A percentile compares a stretch with the other conserved stretches of the same genome.
Evolutionary conservation across 1,139 yeast genomes (phyloP).

Genomic region (Blastobotrys proliferans): DNA sequence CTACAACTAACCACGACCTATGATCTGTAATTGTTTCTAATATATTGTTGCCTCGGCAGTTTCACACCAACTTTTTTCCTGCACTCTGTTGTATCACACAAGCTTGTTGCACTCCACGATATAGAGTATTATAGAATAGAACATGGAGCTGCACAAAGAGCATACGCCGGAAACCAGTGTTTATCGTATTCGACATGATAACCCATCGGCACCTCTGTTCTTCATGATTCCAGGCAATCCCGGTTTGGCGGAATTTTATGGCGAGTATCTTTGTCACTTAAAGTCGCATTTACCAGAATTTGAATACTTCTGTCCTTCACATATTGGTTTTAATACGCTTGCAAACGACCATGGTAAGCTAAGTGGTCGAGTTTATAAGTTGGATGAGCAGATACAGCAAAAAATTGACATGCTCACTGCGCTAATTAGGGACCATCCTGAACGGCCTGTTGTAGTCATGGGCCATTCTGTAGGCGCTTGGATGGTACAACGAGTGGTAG

Average conservation of each 20-base stretch:
- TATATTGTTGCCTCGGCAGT: too few relatives aligned
- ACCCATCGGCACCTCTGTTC: slow-evolving; percentile 36
- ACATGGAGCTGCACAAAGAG: slow-evolving; percentile 1
- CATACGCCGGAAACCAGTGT: slow-evolving; percentile 18
- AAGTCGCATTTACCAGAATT: slow-evolving; percentile 43
- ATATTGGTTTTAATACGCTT: slow-evolving; percentile 44
- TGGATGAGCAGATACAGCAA: slow-evolving; percentile 50
- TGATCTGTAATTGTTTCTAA: too few relatives aligned
- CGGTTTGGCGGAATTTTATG: slow-evolving; percentile 57
- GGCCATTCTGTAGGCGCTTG: slow-evolving; percentile 65
- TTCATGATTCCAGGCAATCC: slow-evolving; percentile 69
- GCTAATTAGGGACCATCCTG: slow-evolving; percentile 10
- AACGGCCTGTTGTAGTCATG: slow-evolving; percentile 43
- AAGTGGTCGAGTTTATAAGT: slow-evolving; percentile 31
- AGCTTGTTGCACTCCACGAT: too few relatives aligned
- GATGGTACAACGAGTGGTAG: slow-evolving; percentile 49
- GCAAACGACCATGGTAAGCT: slow-evolving; percentile 25
- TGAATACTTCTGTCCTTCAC: slow-evolving; percentile 53
- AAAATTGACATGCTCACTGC: slow-evolving; percentile 19
- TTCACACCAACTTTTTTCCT: too few relatives aligned
- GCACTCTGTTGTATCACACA: too few relatives aligned
- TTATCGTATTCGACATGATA: slow-evolving; percentile 19
- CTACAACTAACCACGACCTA: slow-evolving; percentile 4
- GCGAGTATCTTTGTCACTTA: slow-evolving; percentile 45
- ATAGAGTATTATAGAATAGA: too few relatives aligned